Base-by-base conservation (phyloP, 2,329 filamentous ascomycete species). In the Cylindrodendrum hubeiense region DNA sequence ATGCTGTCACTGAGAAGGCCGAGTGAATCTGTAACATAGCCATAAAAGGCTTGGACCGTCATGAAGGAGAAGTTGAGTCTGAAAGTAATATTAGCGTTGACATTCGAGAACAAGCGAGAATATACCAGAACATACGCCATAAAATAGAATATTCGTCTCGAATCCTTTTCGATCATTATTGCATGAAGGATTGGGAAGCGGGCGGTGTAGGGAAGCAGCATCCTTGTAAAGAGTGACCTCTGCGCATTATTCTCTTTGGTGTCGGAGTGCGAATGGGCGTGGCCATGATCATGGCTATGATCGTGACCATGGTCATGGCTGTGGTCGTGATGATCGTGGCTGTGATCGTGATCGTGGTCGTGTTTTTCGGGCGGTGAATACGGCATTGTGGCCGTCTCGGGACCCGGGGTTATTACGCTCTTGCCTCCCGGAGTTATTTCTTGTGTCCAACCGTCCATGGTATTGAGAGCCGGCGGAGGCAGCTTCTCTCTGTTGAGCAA, bases 1-100 rank as follows among this genome's bases (percentile, higher is more conserved):
- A 99, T 96, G 75, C 95, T 98, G 80, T 99, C 96, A 71, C 94
- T 97, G 19, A 99, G 88, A n/a, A 99, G 86, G 3, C 96, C 96
- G 5, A 99, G 84, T 0, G 96, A 99, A 71, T 97, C 95, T 4
- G 94, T 98, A 12, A 96, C 82, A 74, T 96, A 97, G 52, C 96
- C 96, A 76, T 99, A 99, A 67, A 95, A 94, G 43, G 95, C 92
- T 75, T 99, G 96, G 1, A 99, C 89, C 34, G 93, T 83, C 96
- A 99, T 99, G 79, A 99, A 99, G 7, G 85, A 86, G 72, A 99
- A 94, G 77, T 99, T 99, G 60, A 99, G 87, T 67, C 94, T 97
- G 76, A 8, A 56, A 15, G 21, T 19, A 39, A 5, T 33, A 44
- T 49, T 4, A 22, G 17, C 6, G 54, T 62, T 66, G 73, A 65